Base-by-base conservation (phyloP, 768 basidiomycete genomes). In the Lentinula detonsa region DNA sequence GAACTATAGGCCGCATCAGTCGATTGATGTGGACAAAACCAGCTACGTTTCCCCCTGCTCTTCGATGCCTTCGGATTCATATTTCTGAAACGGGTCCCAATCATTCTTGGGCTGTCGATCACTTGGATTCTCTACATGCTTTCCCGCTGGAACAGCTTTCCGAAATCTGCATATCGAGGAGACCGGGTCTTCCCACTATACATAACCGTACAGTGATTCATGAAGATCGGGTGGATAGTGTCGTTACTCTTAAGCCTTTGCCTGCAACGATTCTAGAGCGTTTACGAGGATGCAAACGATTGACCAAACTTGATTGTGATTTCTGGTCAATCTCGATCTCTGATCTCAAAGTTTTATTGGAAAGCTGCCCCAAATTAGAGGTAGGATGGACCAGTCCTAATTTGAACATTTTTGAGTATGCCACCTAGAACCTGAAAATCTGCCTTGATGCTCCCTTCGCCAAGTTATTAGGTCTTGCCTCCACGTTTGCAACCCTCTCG, bases 41-140 rank as follows among this genome's bases (percentile, higher is more conserved):
- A 11, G 46, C 40, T 21, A 53, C 37, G 5, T 68, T 69, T 45
- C 72, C 75, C 3, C 10, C 68, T 28, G 49, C 63, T 42, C 67
- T 77, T 39, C 67, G 66, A 54, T 61, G 59, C 11, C 62, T 76
- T 39, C 64, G 63, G 18, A 66, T 76, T 18, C 57, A 66, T 15
- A 64, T 76, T 49, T 65, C 66, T 23, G 75, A 76, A 63, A 59
- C 62, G 8, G 72, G 71, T 28, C 71, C 72, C 1, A 70, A 74
- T 64, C 76, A 77, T 65, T 76, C 76, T 31, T 76, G 76, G 76
- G 69, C 72, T 39, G 66, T 70, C 21, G 76, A 77, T 66, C 76
- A 76, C 64, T 64, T 77, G 21, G 61, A 63, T 33, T 77, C 76
- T 10, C 60, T 77, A 21, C 57, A 70, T 37, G 64, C 65, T 33